Percentiles rank a stretch among this genome's conserved stretches.
These are phyloP conservation scores for Coniella vitis DNA, from an alignment of 2,329 filamentous ascomycete species.

Conservation along the genomic window DNA sequence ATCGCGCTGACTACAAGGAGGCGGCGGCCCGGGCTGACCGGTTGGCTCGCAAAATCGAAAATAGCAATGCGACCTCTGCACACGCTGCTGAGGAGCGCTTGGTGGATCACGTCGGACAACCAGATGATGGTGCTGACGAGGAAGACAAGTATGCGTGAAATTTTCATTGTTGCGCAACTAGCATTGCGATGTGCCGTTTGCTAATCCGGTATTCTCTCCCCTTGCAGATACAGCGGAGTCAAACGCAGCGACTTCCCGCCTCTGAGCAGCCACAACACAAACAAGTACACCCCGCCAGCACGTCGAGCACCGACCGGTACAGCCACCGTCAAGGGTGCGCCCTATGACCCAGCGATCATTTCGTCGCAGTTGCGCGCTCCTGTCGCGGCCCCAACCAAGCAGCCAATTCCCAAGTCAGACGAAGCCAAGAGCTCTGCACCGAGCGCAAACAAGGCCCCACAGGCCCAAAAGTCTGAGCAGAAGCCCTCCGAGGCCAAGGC, in stretches of 20 bases:
- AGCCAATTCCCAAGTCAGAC: conserved; percentile 29
- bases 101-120: conserved; percentile 55
- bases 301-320: conserved; percentile 71
- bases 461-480: conserved; percentile 12
- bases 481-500: conserved; percentile 18
- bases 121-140: conserved; percentile 70
- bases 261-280: conserved; percentile 44
- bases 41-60: conserved; percentile 85
- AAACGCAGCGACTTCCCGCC: conserved; percentile 64
- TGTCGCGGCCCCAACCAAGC: conserved; percentile 32
- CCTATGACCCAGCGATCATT: conserved; percentile 84
- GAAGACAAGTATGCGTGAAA: conserved; percentile 80
- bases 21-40: conserved; percentile 71
- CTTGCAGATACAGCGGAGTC: conserved; percentile 81
- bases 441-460: conserved; percentile 26
- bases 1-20: conserved; percentile 72
- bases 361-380: conserved; percentile 63
- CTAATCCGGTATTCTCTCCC: conserved; percentile 6
- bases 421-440: conserved; percentile 25
- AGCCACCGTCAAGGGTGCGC: conserved; percentile 67
- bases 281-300: conserved; percentile 87
- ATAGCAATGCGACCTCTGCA: conserved; percentile 62
- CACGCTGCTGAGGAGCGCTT: conserved; percentile 89
- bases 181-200: no score
- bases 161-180: no score